Evolutionary conservation across 116 monocot genomes (phyloP), one percentile per base, ranked within the genome.

Genomic region (Dioscorea cayenensis): DNA sequence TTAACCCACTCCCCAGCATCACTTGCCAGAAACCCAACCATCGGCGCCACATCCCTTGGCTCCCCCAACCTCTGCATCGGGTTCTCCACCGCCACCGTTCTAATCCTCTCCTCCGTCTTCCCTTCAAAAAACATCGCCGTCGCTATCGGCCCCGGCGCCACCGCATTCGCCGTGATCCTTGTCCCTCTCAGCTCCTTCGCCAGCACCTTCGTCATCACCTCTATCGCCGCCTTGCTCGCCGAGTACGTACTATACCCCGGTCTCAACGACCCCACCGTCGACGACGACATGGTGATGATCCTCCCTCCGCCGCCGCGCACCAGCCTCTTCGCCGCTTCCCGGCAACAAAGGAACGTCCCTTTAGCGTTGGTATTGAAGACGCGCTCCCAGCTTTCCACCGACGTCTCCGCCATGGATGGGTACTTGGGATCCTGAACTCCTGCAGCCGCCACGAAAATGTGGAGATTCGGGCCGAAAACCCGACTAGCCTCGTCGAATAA

Each of bases 141-240:
- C 29, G 61, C 78, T 17, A 88, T 73, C 22, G 92, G 77, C 13
- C 88, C 92, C n/a, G 92, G 92, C 9, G 89, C 86, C 71, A 88
- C 89, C 21, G 36, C 79, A 17, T 92, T 92, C 14, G 75, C 81
- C 13, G 88, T 88, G 48, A 92, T 92, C 65, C 78, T 63, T 29
- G 82, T 88, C 60, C 92, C 89, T 27, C 36, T 68, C 60, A 92
- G 67, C 84, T 92, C 89, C 84, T 82, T 92, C 12, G 92, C 88
- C 75, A 82, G 60, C n/a, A 71, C 25, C 60, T 14, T 72, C 18
- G 28, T 28, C 77, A 74, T 77, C 28, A 71, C 49, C 74, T 85
- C 77, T 25, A 85, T 58, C 55, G 78, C 75, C 28, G 71, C 72
- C 77, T 80, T 84, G 7, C 60, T 74, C 14, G 84, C 73, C 37